Evolutionary conservation across 139 green algal genomes (phyloP).

Genomic region (Chlamydomonas eustigma): DNA sequence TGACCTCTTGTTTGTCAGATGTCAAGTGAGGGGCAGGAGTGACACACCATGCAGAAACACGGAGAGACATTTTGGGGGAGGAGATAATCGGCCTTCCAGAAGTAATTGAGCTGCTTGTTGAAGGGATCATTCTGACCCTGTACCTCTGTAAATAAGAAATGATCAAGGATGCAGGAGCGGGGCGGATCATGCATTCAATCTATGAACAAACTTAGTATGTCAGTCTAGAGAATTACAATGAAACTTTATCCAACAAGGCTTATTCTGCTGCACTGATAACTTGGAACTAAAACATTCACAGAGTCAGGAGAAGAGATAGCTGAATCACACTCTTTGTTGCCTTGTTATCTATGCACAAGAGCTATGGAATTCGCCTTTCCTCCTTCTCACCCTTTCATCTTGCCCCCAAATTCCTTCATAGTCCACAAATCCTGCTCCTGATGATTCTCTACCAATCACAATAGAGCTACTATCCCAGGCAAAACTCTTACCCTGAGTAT

Average conservation of each 20-base stretch:
- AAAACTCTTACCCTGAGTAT: conserved; percentile 11
- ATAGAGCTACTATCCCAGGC: conserved; percentile 7
- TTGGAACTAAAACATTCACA: not conserved
- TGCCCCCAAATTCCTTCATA: conserved; percentile 16
- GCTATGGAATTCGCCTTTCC: too few relatives aligned
- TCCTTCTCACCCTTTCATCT: conserved; percentile 13
- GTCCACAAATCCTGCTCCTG: not conserved
- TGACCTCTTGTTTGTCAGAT: not conserved
- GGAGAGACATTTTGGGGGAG: not conserved
- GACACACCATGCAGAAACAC: not conserved
- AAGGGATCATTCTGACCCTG: not conserved
- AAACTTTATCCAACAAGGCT: too few relatives aligned
- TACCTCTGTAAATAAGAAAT: not conserved
- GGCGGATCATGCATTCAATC: too few relatives aligned
- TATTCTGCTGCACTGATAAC: too few relatives aligned
- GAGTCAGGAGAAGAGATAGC: not conserved
- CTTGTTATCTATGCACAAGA: too few relatives aligned
- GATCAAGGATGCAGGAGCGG: not conserved
- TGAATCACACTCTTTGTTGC: too few relatives aligned
- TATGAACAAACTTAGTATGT: not conserved
- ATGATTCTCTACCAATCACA: conserved; percentile 14
- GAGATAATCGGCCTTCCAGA: not conserved
- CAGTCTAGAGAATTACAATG: too few relatives aligned
- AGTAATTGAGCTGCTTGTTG: not conserved
- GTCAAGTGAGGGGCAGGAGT: not conserved